Conservation (phyloP, 2,329 filamentous ascomycete genomes). For the Alternaria tenuissima region DNA sequence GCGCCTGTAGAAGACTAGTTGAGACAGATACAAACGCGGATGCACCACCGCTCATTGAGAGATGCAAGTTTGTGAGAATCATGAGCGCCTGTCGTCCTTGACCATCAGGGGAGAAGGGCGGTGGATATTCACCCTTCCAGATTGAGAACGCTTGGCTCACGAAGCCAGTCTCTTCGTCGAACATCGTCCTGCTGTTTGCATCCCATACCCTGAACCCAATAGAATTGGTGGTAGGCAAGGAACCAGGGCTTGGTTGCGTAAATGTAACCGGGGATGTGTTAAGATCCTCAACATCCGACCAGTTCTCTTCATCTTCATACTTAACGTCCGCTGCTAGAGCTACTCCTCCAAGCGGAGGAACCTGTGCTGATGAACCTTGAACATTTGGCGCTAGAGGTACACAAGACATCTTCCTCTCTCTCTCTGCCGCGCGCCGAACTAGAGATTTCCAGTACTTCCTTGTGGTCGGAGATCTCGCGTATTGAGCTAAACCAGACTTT, state of each 20-base stretch:
- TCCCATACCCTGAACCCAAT: conserved; percentile 7
- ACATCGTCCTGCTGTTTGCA: too few species aligned
- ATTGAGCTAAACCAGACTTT: conserved; percentile 6
- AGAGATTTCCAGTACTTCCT: conserved; percentile 5
- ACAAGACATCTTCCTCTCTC: background rate
- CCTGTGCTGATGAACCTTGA: background rate
- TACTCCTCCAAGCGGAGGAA: background rate
- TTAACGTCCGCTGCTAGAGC: background rate
- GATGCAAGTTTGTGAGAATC: conserved; percentile 3
- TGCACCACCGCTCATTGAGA: conserved; percentile 7
- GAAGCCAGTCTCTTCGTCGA: conserved; percentile 9
- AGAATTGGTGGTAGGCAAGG: too few species aligned
- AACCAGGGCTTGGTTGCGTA: too few species aligned
- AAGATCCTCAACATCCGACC: background rate
- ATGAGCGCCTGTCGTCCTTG: background rate
- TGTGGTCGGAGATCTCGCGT: conserved; percentile 7
- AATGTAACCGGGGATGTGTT: background rate
- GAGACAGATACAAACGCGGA: conserved; percentile 15
- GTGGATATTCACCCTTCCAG: too few species aligned
- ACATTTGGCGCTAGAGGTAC: background rate
- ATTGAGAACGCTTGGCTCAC: background rate
- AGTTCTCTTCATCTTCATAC: background rate
- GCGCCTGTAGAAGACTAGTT: conserved; percentile 10
- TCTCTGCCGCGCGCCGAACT: background rate
- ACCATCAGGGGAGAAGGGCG: conserved; percentile 11